A percentile compares a stretch with the other conserved stretches of the same genome.
phyloP scores from a whole-genome alignment of 2,329 filamentous ascomycete genomes.

The Calonectria montana region DNA sequence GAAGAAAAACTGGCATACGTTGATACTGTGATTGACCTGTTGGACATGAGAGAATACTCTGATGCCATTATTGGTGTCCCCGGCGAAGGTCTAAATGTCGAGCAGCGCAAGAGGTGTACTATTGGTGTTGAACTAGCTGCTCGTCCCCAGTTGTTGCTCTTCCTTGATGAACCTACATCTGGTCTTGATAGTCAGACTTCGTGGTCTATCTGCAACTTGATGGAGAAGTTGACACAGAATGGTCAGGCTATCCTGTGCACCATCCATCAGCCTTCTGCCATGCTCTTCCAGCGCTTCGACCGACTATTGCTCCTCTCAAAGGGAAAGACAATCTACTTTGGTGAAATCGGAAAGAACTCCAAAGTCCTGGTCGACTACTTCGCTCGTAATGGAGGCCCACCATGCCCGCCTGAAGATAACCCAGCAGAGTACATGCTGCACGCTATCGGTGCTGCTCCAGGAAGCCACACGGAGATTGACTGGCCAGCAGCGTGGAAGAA shows the following conservation, averaged over 20 bases:
- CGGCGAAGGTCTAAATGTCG: conserved; percentile 67
- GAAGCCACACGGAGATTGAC: neutral
- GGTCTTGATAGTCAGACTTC: conserved; percentile 70
- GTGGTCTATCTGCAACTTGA: conserved; percentile 68
- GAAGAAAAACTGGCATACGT: conserved; percentile 84
- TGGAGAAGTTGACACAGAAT: conserved; percentile 65
- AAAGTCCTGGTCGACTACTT: conserved; percentile 65
- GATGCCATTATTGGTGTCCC: conserved; percentile 71
- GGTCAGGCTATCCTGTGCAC: conserved; percentile 62
- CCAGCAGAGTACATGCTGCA: conserved; percentile 66
- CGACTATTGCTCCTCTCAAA: conserved; percentile 67
- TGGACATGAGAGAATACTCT: conserved; percentile 71
- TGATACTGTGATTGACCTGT: conserved; percentile 74
- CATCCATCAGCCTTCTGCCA: conserved; percentile 60
- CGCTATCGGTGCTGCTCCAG: neutral
- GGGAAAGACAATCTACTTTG: conserved; percentile 72
- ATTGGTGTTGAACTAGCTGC: conserved; percentile 67
- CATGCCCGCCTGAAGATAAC: conserved; percentile 63
- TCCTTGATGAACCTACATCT: conserved; percentile 67
- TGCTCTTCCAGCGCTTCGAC: conserved; percentile 63
- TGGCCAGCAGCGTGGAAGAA: neutral
- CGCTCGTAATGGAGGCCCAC: conserved; percentile 65
- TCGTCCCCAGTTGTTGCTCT: conserved; percentile 65
- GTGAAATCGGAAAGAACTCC: conserved; percentile 61
- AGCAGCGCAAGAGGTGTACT: conserved; percentile 68